Base-by-base conservation (phyloP, 306 rosid species). In the Echinosophora koreensis region DNA sequence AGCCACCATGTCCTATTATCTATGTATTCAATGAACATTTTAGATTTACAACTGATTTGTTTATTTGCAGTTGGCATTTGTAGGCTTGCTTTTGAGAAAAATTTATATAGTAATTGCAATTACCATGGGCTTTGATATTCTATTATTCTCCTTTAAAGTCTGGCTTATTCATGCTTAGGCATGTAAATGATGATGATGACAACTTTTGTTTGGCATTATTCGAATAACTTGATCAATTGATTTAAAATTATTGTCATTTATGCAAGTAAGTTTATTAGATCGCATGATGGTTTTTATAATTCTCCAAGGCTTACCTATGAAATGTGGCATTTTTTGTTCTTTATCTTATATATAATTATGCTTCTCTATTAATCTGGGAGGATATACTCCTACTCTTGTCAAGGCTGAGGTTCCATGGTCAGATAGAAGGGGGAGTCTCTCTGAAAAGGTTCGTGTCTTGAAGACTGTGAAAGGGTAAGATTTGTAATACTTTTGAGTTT, bases 361-460 rank as follows among this genome's bases (percentile, higher is more conserved):
- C 72, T 37, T 59, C 74, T 35, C 8, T 55, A 46, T 74, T 66
- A 15, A 87, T 69, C 85, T 91, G 98, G 97, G 91, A 66, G 97
- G 94, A 72, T 84, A 96, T 69, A 74, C 91, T 77, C 81, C 91
- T 12, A 80, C 90, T 52, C 81, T 96, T 51, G 86, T 87, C 76
- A 96, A 92, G 86, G 99, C 99, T 41, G 97, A 90, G 70, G 91
- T 89, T 69, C 99, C 98, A 55, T 96, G 99, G 99, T 92, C 99
- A 54, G 93, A 87, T 47, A 91, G 94, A 84, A 96, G 86, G 83
- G 99, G 84, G 74, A 87, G 30, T 68, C 88, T 92, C 47, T 91
- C 98, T 77, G 98, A 96, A 0, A 89, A 88, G 74, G 99, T 92
- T 58, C 97, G 98, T 68, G 98, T 92, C 46, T 68, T 91, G 87